Evolutionary conservation across 768 basidiomycete species (phyloP).

Genomic region (Tylopilus plumbeoviolaceoides): DNA sequence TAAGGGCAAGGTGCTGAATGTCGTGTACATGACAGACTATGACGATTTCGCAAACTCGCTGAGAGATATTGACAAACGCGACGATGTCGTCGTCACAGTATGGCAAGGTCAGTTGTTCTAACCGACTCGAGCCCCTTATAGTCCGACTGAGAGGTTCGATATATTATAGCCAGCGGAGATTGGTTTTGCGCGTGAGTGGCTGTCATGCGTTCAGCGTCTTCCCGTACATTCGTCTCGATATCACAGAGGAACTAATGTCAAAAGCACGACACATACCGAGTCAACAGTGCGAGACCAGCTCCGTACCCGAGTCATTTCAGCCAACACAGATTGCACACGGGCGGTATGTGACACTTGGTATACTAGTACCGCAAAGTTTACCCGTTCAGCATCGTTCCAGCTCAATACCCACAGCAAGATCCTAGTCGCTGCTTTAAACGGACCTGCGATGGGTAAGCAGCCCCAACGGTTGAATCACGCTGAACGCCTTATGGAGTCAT

Average conservation of each 20-base stretch:
- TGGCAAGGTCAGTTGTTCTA: slow-evolving; percentile 50
- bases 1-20: neutral
- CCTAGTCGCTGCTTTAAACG: slow-evolving; percentile 67
- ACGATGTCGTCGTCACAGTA: slow-evolving; percentile 61
- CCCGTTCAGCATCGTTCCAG: slow-evolving; percentile 30
- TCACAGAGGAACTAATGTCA: slow-evolving; percentile 58
- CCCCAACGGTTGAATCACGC: neutral
- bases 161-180: slow-evolving; percentile 50
- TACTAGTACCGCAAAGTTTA: neutral
- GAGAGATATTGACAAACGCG: slow-evolving; percentile 52
- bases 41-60: slow-evolving; percentile 54
- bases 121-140: neutral
- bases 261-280: slow-evolving; percentile 14
- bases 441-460: slow-evolving; percentile 64
- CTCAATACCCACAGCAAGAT: slow-evolving; percentile 68
- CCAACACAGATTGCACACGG: slow-evolving; percentile 57
- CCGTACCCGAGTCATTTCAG: slow-evolving; percentile 41
- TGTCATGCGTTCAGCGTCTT: neutral
- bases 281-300: slow-evolving; percentile 44
- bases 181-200: slow-evolving; percentile 70
- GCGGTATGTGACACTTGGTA: slow-evolving; percentile 40
- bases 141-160: neutral
- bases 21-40: slow-evolving; percentile 44
- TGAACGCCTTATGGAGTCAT: slow-evolving; percentile 2
- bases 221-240: neutral